Conservation (phyloP, 2,329 filamentous ascomycete species). For the Cladophialophora psammophila region DNA sequence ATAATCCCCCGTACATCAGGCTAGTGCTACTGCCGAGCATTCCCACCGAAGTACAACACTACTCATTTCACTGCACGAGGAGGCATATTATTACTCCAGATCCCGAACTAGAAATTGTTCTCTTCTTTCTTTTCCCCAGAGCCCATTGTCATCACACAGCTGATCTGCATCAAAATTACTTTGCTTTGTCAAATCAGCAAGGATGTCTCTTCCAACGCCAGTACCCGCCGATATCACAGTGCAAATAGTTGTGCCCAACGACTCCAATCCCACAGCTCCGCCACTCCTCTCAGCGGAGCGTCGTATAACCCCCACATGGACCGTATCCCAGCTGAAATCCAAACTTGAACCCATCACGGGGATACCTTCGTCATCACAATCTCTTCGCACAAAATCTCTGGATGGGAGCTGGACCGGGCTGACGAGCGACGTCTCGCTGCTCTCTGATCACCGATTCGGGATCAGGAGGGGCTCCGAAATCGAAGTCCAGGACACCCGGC, state of each 20-base stretch:
- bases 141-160: background rate
- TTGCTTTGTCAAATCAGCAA: background rate
- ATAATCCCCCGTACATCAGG: too few species aligned
- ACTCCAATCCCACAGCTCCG: conserved; percentile 38
- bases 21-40: background rate
- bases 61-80: background rate
- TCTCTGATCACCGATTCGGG: conserved; percentile 40
- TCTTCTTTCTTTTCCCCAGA: background rate
- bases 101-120: background rate
- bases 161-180: background rate
- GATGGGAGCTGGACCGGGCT: conserved; percentile 32
- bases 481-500: conserved; percentile 46
- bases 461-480: conserved; percentile 53
- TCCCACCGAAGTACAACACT: background rate
- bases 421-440: conserved; percentile 24
- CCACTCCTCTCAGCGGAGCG: conserved; percentile 74
- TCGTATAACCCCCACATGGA: conserved; percentile 91
- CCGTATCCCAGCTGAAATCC: conserved; percentile 79
- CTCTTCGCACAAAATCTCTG: conserved; percentile 69
- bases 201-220: conserved; percentile 11
- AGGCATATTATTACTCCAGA: too few species aligned
- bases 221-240: conserved; percentile 38
- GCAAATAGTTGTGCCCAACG: conserved; percentile 40
- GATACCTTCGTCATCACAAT: conserved; percentile 80
- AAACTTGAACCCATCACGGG: conserved; percentile 95